Base-by-base conservation (phyloP, 352 stramenopile species). In the Globisporangium spiculum region DNA sequence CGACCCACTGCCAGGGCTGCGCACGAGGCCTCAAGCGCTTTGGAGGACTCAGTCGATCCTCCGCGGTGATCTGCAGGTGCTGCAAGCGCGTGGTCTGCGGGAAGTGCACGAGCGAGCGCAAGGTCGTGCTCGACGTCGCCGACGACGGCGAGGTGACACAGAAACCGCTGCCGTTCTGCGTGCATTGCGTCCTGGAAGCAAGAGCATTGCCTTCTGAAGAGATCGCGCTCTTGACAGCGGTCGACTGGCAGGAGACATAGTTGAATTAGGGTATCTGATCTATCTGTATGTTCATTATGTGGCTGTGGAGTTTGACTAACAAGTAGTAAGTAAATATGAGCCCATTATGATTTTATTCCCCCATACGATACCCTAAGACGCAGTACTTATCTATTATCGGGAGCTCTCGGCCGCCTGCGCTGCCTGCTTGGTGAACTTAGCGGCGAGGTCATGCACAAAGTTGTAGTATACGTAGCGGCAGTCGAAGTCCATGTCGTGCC, bases 401-500 rank as follows among this genome's bases (percentile, higher is more conserved):
- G n/a, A 63, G 36, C 12, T 53, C 36, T 63, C 44, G 48, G 78
- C 26, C 63, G 70, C 12, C 66, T 72, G 1, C 69, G 27, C 27
- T 32, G 46, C 1, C 53, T 78, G 6, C 66, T 77, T 32, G n/a
- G 26, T 27, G 52, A 62, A 53, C 56, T 52, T 41, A 7, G 69
- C 68, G 0, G 78, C 79, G 20, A 95, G 60, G 27, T 81, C 76
- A 36, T 91, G 83, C 26, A 89, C 83, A 64, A 93, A 91, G 65
- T 90, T 96, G 71, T 89, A 96, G 76, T 96, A 96, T 18, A 93
- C 84, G 66, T 92, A 96, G 48, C 83, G 84, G 70, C 81, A 92
- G 72, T 96, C 86, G 50, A 96, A 96, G 56, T 92, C 79, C 88
- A 96, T 96, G 74, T 96, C 88, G 60, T 96, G 88, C 88, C 88